Base-by-base conservation (phyloP, 768 basidiomycete species). In the Leucocoprinus sp. region DNA sequence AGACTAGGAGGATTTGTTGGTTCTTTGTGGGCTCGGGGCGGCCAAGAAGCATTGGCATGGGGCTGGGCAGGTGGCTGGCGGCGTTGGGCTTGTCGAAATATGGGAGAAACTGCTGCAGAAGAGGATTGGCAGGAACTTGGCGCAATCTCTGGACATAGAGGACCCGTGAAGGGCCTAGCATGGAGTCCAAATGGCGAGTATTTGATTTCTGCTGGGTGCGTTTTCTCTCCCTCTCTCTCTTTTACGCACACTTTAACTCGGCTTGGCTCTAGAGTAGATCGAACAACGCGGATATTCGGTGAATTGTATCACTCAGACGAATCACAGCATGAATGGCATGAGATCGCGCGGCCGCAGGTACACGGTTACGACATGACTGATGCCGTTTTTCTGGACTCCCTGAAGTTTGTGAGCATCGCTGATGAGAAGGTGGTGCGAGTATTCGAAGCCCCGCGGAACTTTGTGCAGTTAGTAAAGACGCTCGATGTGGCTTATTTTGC, bases 1-100 rank as follows among this genome's bases (percentile, higher is more conserved):
- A 69, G 93, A 56, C 69, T 89, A 4, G 83, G 96, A 31, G 95
- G 93, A 0, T 97, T 99, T 60, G 83, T 93, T 33, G 93, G 93
- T 2, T 92, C 86, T 0, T 53, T 90, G 4, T 99, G 93, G 93
- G 77, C 74, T 1, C 61, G 58, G 22, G 60, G 67, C 14, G 84
- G 83, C 0, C 56, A 61, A 18, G 80, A 88, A 33, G 84, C 78
- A 0, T 56, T 95, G 14, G 87, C 86, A 2, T 88, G 83, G 78
- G 93, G 93, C 0, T 99, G 96, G 96, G 81, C 81, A 39, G 96
- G 96, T 24, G 86, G 90, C 0, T 93, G 90, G 84, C 74, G 95
- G 54, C 74, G 90, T 24, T 99, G 96, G 95, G 64, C 66, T 8
- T 75, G 75, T 49, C 52, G 51, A 2, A 37, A 47, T 21, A 24